A percentile compares a stretch with the other conserved stretches of the same genome.
Evolutionary conservation across 75 land plant species (phyloP).

Genomic region (Pinus tabuliformis): DNA sequence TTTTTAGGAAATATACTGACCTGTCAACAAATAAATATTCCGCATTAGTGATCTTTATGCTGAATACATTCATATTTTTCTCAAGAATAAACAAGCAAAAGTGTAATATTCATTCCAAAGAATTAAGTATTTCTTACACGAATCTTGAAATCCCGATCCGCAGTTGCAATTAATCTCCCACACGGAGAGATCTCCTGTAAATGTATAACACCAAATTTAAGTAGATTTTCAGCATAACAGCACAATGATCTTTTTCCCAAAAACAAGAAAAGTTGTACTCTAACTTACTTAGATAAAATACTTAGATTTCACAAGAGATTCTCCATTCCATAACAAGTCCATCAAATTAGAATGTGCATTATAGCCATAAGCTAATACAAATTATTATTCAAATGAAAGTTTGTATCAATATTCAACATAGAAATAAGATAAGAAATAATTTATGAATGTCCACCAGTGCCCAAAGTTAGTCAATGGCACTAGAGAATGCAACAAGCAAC

Average conservation of each 20-base stretch:
- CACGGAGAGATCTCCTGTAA: constrained; percentile 75
- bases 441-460: too few relatives aligned
- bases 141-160: constrained; percentile 95
- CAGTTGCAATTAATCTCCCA: constrained; percentile 68
- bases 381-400: too few relatives aligned
- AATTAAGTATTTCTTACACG: constrained; percentile 41
- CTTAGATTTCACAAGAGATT: too few relatives aligned
- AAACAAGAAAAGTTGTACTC: background rate
- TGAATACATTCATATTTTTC: background rate
- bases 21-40: constrained; percentile 17
- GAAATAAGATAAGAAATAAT: too few relatives aligned
- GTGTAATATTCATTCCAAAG: background rate
- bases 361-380: too few relatives aligned
- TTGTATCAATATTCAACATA: too few relatives aligned
- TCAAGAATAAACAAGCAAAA: background rate
- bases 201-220: background rate
- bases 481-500: too few relatives aligned
- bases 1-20: constrained; percentile 49
- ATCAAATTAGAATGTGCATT: too few relatives aligned
- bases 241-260: background rate
- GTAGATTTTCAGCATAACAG: background rate
- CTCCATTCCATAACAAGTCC: too few relatives aligned
- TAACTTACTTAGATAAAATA: too few relatives aligned
- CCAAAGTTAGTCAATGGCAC: too few relatives aligned
- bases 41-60: background rate